These are phyloP conservation scores for Linum tenue DNA, from an alignment of 345 rosid species.

Conservation along the genomic window DNA sequence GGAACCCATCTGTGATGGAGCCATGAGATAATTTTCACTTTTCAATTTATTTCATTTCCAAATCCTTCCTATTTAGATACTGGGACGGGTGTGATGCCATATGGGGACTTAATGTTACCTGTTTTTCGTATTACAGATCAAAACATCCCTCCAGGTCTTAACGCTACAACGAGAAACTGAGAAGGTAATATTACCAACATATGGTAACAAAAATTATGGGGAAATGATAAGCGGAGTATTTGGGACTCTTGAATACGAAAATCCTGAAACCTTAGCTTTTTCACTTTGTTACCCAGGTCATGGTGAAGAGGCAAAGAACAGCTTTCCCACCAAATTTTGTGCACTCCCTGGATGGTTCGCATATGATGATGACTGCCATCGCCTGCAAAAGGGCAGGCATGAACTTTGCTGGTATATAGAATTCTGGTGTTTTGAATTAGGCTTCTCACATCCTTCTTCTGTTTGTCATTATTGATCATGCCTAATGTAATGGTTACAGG, in stretches of 20 bases:
- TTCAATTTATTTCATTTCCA: too few relatives aligned
- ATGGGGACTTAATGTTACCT: neutral
- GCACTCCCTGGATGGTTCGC: constrained; percentile 96
- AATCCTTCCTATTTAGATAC: too few relatives aligned
- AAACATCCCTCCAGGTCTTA: constrained; percentile 86
- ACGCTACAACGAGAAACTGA: constrained; percentile 81
- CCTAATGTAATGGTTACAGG: constrained; percentile 37
- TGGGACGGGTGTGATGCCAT: too few relatives aligned
- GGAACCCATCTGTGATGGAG: too few relatives aligned
- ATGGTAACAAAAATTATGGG: too few relatives aligned
- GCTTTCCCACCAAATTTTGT: constrained; percentile 99
- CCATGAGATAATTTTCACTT: too few relatives aligned
- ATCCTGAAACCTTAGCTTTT: neutral
- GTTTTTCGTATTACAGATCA: constrained; percentile 45
- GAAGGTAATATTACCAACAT: constrained; percentile 35
- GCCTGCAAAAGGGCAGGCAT: constrained; percentile 79
- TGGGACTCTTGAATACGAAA: neutral
- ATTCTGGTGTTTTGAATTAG: neutral
- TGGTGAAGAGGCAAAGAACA: constrained; percentile 78
- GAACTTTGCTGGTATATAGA: constrained; percentile 62
- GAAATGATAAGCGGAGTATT: neutral
- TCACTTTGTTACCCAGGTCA: constrained; percentile 33
- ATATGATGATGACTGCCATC: constrained; percentile 99
- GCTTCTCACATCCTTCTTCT: neutral
- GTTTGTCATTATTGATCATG: neutral